Conservation (phyloP, 2,329 filamentous ascomycete genomes). For the Botryotinia narcissicola region DNA sequence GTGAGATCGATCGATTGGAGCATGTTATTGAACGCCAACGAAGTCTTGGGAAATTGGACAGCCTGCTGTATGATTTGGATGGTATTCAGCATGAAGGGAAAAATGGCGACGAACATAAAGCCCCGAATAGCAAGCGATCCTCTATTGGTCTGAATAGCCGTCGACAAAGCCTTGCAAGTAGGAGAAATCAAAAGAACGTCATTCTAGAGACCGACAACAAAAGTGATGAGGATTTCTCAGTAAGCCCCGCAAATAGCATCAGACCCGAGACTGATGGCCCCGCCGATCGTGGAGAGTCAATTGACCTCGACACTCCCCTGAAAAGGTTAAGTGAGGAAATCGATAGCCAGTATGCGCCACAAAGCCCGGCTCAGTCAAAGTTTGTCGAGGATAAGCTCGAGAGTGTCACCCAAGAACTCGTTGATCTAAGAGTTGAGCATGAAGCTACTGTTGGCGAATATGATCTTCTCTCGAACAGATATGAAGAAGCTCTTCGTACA, state of each 20-base stretch:
- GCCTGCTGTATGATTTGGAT: slow-evolving; percentile 86
- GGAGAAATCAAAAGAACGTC: slow-evolving; percentile 52
- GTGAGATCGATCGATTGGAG: slow-evolving; percentile 90
- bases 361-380: slow-evolving; percentile 75
- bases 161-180: slow-evolving; percentile 52
- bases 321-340: slow-evolving; percentile 37
- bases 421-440: slow-evolving; percentile 87
- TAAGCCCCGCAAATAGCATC: slow-evolving; percentile 25
- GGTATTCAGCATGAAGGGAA: slow-evolving; percentile 63
- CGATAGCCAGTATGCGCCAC: slow-evolving; percentile 41
- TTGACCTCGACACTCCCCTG: slow-evolving; percentile 40
- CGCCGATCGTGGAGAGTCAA: slow-evolving; percentile 38
- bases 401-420: slow-evolving; percentile 83
- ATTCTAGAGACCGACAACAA: slow-evolving; percentile 50
- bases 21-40: slow-evolving; percentile 94
- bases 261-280: slow-evolving; percentile 37
- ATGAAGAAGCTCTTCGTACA: slow-evolving; percentile 81
- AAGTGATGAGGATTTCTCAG: slow-evolving; percentile 28
- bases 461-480: slow-evolving; percentile 79
- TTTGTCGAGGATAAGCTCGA: slow-evolving; percentile 93
- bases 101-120: slow-evolving; percentile 41
- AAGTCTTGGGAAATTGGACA: slow-evolving; percentile 92
- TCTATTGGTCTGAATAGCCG: slow-evolving; percentile 45
- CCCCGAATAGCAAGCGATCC: slow-evolving; percentile 47
- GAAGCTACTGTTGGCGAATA: slow-evolving; percentile 79